Evolutionary conservation across 1,284 basidiomycete genomes (phyloP).

Genomic region (Coriolopsis trogii): DNA sequence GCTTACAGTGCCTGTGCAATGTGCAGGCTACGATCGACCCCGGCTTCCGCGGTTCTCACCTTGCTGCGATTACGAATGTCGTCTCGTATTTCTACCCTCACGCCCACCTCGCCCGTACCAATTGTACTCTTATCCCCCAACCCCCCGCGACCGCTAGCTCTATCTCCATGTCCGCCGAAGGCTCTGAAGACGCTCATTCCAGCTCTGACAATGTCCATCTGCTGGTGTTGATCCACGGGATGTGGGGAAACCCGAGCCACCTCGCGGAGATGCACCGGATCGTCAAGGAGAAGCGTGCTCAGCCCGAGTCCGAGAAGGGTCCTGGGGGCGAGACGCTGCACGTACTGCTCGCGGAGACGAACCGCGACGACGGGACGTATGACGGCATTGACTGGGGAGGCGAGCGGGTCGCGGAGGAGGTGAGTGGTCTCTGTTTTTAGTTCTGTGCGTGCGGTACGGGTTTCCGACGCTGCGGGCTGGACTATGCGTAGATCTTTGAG

Average conservation of each 20-base stretch:
- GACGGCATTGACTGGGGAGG: constrained; percentile 70
- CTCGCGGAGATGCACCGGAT: constrained; percentile 48
- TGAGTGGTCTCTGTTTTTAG: constrained; percentile 27
- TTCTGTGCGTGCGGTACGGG: no score
- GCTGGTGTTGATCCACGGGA: constrained; percentile 75
- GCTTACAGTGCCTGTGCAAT: no score
- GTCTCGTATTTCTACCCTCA: no score
- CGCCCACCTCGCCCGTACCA: not conserved
- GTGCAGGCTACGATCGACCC: no score
- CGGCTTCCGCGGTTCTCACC: no score
- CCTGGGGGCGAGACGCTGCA: constrained; percentile 39
- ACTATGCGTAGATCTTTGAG: constrained; percentile 47
- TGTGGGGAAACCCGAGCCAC: constrained; percentile 79
- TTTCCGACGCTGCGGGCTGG: no score
- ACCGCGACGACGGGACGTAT: constrained; percentile 57
- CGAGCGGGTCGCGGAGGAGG: constrained; percentile 69
- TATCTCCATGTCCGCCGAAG: constrained; percentile 1
- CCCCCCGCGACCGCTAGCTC: not conserved
- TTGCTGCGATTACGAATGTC: not conserved
- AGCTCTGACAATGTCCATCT: constrained; percentile 26
- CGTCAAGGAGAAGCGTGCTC: constrained; percentile 42
- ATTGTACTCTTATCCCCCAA: not conserved
- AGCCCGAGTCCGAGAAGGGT: constrained; percentile 18
- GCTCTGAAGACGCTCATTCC: not conserved
- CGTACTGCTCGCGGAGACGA: constrained; percentile 49